Evolutionary conservation across 176 grass and related monocot species (phyloP), one percentile per base, ranked within the genome.

Genomic region (Oryza meyeriana): DNA sequence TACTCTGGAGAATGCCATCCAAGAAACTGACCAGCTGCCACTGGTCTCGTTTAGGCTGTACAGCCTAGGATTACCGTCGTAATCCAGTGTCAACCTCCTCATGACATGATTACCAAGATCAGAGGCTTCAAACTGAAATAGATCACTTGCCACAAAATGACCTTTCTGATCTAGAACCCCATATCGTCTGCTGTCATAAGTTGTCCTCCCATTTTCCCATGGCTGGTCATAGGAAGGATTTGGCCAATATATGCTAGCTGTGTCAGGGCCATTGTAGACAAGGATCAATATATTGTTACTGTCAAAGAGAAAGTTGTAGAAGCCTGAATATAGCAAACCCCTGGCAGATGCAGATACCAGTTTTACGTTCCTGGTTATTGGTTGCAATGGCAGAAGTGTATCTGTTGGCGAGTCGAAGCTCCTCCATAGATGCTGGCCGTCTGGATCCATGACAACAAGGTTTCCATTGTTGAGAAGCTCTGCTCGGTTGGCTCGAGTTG

Each of bases 31-130:
- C 91, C 88, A 97, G 13, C 1, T 48, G 8, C 82, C 68, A 17
- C 9, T 61, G 52, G 39, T 72, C 4, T 30, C 6, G 18, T 78
- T 41, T 26, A 93, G 84, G 58, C 91, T 97, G 39, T 91, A 85
- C 22, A 91, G 17, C 14, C 94, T 64, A 20, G 89, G 94, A 61
- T 89, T 91, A 0, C 90, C 94, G 3, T 96, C 90, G 5, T 89
- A 89, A 36, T 93, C 90, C 36, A 96, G 68, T 69, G 90, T 96
- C 66, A 96, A 64, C 44, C 90, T 86, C 44, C 94, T 93, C 67
- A 88, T 61, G 0, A 87, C 33, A 12, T 55, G 25, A 72, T 27
- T 11, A 29, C 86, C 83, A 17, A 77, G 67, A 84, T 96, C 90
- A 7, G 83, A 91, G 10, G 94, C 83, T 38, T 72, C 29, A 74